Conservation (phyloP, 768 basidiomycete genomes). For the Mycena olivaceomarginata region DNA sequence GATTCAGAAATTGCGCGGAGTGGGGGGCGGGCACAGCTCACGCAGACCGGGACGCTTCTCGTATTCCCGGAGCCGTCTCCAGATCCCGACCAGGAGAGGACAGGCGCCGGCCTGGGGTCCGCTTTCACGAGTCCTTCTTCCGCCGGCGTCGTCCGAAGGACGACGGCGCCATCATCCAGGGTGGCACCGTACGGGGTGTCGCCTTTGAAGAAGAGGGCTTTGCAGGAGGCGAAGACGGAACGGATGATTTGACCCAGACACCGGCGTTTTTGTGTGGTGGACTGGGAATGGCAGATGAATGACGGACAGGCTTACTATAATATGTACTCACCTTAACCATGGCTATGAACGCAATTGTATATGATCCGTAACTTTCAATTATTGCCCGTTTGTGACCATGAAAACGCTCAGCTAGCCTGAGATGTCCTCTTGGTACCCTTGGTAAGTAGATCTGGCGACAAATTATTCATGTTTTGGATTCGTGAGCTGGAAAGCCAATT, state of each 20-base stretch:
- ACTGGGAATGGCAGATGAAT: not conserved
- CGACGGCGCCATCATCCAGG: slow-evolving; percentile 4
- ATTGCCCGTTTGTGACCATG: too few relatives aligned
- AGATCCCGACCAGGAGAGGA: slow-evolving; percentile 15
- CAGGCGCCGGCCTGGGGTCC: slow-evolving; percentile 23
- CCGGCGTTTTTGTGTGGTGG: not conserved
- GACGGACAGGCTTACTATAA: not conserved
- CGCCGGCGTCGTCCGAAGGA: not conserved
- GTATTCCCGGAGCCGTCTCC: slow-evolving; percentile 8
- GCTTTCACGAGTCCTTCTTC: slow-evolving; percentile 16
- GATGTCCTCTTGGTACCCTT: too few relatives aligned
- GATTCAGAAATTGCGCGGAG: slow-evolving; percentile 27
- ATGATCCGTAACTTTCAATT: too few relatives aligned
- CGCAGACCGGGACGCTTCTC: slow-evolving; percentile 34
- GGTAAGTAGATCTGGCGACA: too few relatives aligned
- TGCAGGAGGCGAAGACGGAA: slow-evolving; percentile 6
- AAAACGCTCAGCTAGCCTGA: too few relatives aligned
- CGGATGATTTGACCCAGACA: not conserved
- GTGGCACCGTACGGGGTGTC: not conserved
- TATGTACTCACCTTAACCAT: not conserved
- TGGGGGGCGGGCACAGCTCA: slow-evolving; percentile 21
- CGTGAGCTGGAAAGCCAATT: too few relatives aligned
- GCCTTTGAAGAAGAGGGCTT: not conserved
- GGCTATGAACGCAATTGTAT: too few relatives aligned
- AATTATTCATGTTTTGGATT: too few relatives aligned